Conservation (phyloP, 208 protist species). For the Crithidia brevicula region DNA sequence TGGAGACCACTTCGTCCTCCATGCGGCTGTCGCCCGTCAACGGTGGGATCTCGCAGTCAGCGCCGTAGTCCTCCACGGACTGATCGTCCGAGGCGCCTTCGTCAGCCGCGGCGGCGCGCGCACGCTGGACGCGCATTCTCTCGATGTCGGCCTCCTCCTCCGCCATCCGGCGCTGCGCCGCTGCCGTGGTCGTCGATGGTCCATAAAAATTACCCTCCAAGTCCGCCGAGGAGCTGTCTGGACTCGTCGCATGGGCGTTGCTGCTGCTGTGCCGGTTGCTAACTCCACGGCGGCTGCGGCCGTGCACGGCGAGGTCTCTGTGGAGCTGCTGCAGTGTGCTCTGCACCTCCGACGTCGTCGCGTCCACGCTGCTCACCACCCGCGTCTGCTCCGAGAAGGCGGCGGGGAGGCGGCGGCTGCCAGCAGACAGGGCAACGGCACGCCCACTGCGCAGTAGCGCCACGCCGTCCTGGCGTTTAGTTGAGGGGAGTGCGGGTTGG, state of each 20-base stretch:
- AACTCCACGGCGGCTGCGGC: constrained; percentile 3
- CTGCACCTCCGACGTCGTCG: constrained; percentile 26
- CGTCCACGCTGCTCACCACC: constrained; percentile 32
- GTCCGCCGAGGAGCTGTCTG: background rate
- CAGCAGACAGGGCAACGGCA: constrained; percentile 34
- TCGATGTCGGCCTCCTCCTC: constrained; percentile 33
- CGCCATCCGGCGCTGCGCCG: constrained; percentile 13
- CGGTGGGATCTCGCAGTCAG: constrained; percentile 22
- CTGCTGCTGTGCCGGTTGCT: background rate
- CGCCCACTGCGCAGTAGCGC: constrained; percentile 30
- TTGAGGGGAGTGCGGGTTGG: background rate
- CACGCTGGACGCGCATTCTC: constrained; percentile 43
- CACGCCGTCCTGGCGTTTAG: background rate
- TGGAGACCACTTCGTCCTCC: constrained; percentile 39
- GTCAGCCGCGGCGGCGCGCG: constrained; percentile 69
- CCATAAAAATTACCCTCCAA: background rate
- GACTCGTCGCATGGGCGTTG: background rate
- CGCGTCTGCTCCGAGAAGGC: constrained; percentile 58
- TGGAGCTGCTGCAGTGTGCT: constrained; percentile 42
- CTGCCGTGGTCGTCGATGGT: constrained; percentile 1
- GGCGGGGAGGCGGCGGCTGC: constrained; percentile 44
- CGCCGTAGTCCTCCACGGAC: constrained; percentile 73
- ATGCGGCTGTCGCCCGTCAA: constrained; percentile 23
- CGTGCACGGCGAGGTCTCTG: constrained; percentile 25
- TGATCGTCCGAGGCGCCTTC: constrained; percentile 63